Base-by-base conservation (phyloP, 495 filamentous ascomycete genomes). In the Lophiostoma macrostomum region DNA sequence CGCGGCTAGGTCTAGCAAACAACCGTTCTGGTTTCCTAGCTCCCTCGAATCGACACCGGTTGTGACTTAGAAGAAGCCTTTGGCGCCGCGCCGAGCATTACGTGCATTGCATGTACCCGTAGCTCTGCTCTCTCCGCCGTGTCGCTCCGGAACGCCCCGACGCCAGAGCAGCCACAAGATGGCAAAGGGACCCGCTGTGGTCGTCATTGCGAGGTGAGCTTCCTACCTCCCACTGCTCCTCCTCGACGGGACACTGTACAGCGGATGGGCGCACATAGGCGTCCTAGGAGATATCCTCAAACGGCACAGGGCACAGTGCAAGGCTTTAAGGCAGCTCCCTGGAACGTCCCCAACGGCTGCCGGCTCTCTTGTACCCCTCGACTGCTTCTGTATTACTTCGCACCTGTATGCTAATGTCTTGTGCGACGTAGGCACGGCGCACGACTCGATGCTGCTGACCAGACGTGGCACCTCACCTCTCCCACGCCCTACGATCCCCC, bases 401-500 rank as follows among this genome's bases (percentile, higher is more conserved):
- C n/a, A n/a, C n/a, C n/a, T n/a, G n/a, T n/a, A n/a, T n/a, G n/a
- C n/a, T n/a, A n/a, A n/a, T n/a, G n/a, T n/a, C n/a, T n/a, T 36
- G 27, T 53, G 36, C 32, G 23, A 51, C 45, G 14, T 58, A 95
- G 90, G 67, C 93, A 99, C 68, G 93, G 93, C 56, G 84, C 89
- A 34, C 84, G 93, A 30, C 82, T 99, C 27, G 93, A 99, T 67
- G 87, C 88, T 36, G 88, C 90, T 53, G 90, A 97, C 73, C 87
- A 88, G 64, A 78, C 89, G 69, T 99, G 93, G 93, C 90, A 96
- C 71, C 76, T 96, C 11, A 84, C 87, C n/a, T 95, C 94, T 4
- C 85, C 90, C 3, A 91, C 87, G 3, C 94, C 93, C 4, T 97
- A 97, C 73, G 91, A 99, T 54, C 87, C 93, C 35, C 93, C 94